These are phyloP conservation scores for Lasiosphaeria hispida DNA, from an alignment of 495 filamentous ascomycete genomes.

Conservation along the genomic window DNA sequence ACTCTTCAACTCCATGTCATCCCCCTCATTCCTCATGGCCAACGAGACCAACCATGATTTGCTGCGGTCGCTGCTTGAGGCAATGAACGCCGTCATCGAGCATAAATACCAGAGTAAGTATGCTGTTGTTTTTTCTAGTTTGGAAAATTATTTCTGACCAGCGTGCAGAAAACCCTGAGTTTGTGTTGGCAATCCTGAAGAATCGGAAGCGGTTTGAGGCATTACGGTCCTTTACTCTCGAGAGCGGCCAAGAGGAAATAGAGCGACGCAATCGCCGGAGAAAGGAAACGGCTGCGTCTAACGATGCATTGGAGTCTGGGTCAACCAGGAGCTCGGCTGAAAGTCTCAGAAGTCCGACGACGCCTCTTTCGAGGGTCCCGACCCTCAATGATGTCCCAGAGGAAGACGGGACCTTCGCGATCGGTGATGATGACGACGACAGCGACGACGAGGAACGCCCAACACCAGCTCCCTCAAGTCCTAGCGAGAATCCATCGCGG, in stretches of 20 bases:
- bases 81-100: constrained; percentile 89
- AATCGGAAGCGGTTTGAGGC: constrained; percentile 84
- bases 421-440: constrained; percentile 88
- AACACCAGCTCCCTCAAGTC: constrained; percentile 69
- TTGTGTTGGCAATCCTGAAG: constrained; percentile 77
- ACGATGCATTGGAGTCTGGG: constrained; percentile 43
- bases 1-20: constrained; percentile 90
- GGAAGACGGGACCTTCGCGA: constrained; percentile 71
- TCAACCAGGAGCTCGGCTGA: constrained; percentile 66
- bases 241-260: constrained; percentile 90
- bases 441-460: constrained; percentile 66
- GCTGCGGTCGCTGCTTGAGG: constrained; percentile 79
- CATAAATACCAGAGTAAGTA: constrained; percentile 77
- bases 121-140: not conserved
- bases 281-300: constrained; percentile 61
- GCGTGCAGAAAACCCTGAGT: constrained; percentile 69
- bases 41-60: constrained; percentile 91
- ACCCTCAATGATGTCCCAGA: constrained; percentile 77
- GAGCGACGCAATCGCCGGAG: constrained; percentile 70
- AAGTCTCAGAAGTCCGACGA: constrained; percentile 64
- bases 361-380: constrained; percentile 53
- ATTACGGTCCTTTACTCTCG: constrained; percentile 87
- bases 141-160: constrained; percentile 26
- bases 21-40: constrained; percentile 88
- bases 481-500: constrained; percentile 67